phyloP scores from a whole-genome alignment of 495 filamentous ascomycete species.

The Neurospora africana region DNA sequence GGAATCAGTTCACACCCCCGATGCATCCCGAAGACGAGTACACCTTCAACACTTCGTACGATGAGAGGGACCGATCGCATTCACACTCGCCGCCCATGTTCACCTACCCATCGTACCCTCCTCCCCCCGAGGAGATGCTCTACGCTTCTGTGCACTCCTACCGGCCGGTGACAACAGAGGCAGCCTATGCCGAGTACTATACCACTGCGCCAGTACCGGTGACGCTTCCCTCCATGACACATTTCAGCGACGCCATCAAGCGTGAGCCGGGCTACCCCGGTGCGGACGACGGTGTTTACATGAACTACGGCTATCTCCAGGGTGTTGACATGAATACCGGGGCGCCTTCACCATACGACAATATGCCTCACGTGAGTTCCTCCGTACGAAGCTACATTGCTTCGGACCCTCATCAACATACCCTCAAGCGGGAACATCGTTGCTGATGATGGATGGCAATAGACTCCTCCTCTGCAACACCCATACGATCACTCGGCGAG shows the following conservation, averaged over 20 bases:
- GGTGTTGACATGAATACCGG: slow-evolving; percentile 54
- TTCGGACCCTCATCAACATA: slow-evolving; percentile 18
- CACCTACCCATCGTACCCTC: slow-evolving; percentile 57
- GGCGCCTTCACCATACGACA: slow-evolving; percentile 47
- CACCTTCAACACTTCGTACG: slow-evolving; percentile 34
- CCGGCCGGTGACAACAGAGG: slow-evolving; percentile 52
- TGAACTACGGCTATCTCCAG: slow-evolving; percentile 63
- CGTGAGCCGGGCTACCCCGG: slow-evolving; percentile 35
- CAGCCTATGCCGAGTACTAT: slow-evolving; percentile 54
- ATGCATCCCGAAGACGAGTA: slow-evolving; percentile 42
- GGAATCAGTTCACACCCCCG: slow-evolving; percentile 52
- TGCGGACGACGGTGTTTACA: slow-evolving; percentile 64
- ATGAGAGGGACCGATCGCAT: slow-evolving; percentile 50
- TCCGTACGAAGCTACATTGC: slow-evolving; percentile 3
- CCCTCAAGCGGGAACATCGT: slow-evolving; percentile 27
- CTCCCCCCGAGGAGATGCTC: slow-evolving; percentile 55
- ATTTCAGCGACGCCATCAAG: slow-evolving; percentile 53
- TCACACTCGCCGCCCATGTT: slow-evolving; percentile 65
- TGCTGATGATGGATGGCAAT: slow-evolving; percentile 36
- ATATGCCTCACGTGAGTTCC: slow-evolving; percentile 60
- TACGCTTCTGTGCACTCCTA: slow-evolving; percentile 53
- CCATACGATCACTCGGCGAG: slow-evolving; percentile 64
- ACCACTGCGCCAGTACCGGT: slow-evolving; percentile 44
- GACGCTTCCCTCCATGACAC: slow-evolving; percentile 56
- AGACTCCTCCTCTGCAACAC: slow-evolving; percentile 82